Evolutionary conservation across 1,139 yeast genomes (phyloP), one percentile per base, ranked within the genome.

Genomic region (Arxiozyma telluris): DNA sequence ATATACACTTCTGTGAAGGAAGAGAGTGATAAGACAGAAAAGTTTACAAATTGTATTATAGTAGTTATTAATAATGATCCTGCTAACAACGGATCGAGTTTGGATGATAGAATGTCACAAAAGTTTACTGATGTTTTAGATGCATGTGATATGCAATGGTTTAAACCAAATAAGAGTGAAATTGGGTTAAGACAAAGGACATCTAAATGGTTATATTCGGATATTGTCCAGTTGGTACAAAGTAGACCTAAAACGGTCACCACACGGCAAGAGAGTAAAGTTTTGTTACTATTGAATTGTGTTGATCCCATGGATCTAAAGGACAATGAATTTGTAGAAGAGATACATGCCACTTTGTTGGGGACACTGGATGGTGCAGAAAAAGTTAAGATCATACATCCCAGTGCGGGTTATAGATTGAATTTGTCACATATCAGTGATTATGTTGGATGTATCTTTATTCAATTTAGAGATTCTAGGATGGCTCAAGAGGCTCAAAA

Each of bases 391-490:
- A 79, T 89, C n/a, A 91, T 94, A 0, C 74, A 80, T 59, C 93
- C 93, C 0, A 76, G 77, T 2, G 74, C 76, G 34, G 82, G 78
- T 45, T 78, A 70, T 56, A 70, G 74, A 47, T 66, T 73, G 45
- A 69, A 67, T 44, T 71, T 58, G 76, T 81, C 66, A 69, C 77
- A 61, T 64, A 49, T 73, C 0, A 63, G 65, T 12, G 67, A 69
- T 1, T 89, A 88, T 3, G 78, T 84, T 44, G 96, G 96, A 0
- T 84, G 81, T 60, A 76, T 87, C 0, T 89, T 76, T 65, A 80
- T 87, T 44, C 83, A 84, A 67, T 89, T 84, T 68, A 76, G 74
- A 2, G 73, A 74, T 20, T 71, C 74, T 4, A 77, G 76, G 1
- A 70, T 72, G 8, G 87, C 96, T 3, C 68, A 73, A 30, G 69